phyloP scores from a whole-genome alignment of 2,329 filamentous ascomycete species.

The Trichoderma koningiopsis region DNA sequence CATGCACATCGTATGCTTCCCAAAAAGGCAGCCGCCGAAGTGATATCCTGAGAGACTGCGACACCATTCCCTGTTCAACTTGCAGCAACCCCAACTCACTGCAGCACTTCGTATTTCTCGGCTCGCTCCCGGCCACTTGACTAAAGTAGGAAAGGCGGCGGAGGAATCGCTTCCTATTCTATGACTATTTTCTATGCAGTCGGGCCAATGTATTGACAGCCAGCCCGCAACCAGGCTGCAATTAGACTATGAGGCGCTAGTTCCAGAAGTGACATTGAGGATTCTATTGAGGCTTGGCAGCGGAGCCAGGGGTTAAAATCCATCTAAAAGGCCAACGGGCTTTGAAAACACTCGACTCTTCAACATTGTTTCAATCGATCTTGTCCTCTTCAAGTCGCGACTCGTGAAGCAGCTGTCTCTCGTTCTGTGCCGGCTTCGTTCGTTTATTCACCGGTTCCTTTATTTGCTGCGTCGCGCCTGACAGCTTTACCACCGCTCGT shows the following conservation, averaged over 20 bases:
- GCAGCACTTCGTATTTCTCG: neutral
- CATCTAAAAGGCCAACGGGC: neutral
- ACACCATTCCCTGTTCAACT: neutral
- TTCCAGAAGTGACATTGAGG: neutral
- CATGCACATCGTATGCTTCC: neutral
- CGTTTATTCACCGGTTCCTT: neutral
- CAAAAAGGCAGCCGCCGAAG: slow-evolving; percentile 7
- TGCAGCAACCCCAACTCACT: neutral
- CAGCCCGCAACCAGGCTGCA: neutral
- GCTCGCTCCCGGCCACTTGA: neutral
- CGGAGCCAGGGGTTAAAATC: neutral
- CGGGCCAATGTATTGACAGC: neutral
- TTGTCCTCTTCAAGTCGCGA: neutral
- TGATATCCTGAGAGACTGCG: neutral
- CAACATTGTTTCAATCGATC: neutral
- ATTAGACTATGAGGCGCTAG: neutral
- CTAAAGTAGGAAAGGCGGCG: slow-evolving; percentile 6
- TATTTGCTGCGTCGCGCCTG: slow-evolving; percentile 2
- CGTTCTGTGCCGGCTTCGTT: slow-evolving; percentile 9
- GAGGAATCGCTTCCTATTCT: neutral
- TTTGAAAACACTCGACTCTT: neutral
- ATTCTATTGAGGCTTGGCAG: neutral
- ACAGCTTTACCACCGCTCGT: neutral
- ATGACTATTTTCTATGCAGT: neutral
- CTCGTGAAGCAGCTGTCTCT: slow-evolving; percentile 9